Evolutionary conservation across 371 early-diverging fungal species (phyloP), one percentile per base, ranked within the genome.

Genomic region (Gilbertella persicaria): DNA sequence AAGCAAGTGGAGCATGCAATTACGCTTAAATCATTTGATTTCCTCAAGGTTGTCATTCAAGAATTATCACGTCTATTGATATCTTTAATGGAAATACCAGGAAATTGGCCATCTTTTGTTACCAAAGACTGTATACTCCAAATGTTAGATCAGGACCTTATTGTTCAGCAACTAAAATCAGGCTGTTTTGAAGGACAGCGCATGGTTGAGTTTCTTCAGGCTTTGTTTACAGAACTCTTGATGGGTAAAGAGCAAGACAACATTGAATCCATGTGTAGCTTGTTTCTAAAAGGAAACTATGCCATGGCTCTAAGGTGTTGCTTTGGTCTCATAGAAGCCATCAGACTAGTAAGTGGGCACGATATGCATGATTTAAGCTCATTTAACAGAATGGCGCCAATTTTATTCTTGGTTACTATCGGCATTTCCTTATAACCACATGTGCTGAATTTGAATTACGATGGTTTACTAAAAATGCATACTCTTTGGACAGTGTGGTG

Each of bases 281-380:
- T 47, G 16, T 58, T 67, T 45, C 12, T 6, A 33, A 65, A 76
- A 14, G 59, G 79, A 6, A 55, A 80, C 17, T 66, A 80, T 60
- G 75, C 71, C 3, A 65, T 69, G 19, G 77, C 80, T 1, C 64
- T 90, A 57, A 61, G 77, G 8, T 66, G 71, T 45, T 83, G 82
- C 49, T 88, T 88, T 63, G 80, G 81, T 44, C 73, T 87, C n/a
- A 36, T 88, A 25, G 90, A 90, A 56, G 61, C 78, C 48, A 88
- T 90, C 82, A 88, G 86, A 53, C 56, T 90, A 64, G 89, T 88
- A 68, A 53, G 70, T 54, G 16, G 17, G 14, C 3, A 38, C 9
- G 21, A 21, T 38, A n/a, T 16, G 10, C 12, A 14, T 47, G 4
- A 10, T 37, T 37, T n/a, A 37, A 6, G 37, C n/a, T n/a, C n/a